Evolutionary conservation across 2,329 filamentous ascomycete genomes (phyloP), one percentile per base, ranked within the genome.

Genomic region (Xylaria sp.): DNA sequence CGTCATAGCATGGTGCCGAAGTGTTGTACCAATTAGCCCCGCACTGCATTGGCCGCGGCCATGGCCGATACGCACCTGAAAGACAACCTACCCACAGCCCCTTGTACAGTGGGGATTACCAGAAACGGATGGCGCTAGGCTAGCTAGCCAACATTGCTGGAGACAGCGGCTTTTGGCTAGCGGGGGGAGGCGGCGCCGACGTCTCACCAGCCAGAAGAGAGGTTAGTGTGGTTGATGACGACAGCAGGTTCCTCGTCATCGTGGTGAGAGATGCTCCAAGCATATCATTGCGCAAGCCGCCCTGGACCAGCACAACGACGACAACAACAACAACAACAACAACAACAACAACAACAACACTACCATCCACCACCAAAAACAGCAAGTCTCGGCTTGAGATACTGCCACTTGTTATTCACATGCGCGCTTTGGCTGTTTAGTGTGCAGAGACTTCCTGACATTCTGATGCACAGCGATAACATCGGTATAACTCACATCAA

Each of bases 321-420:
- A 10, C 55, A 44, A 44, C 65, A 53, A 59, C 29, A 16, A 27
- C 32, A 13, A 51, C n/a, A n/a, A 55, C 47, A 64, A 54, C 64
- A 37, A 65, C 27, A 42, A 5, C 55, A 40, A 40, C 64, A 53
- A 59, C 29, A 16, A 27, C 32, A 13, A 51, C n/a, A n/a, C n/a
- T n/a, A n/a, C n/a, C n/a, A n/a, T n/a, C n/a, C n/a, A n/a, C n/a
- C n/a, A 35, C 6, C 32, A 9, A 6, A 35, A 35, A 35, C 32
- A 35, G 10, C 32, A 35, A 35, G 32, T 13, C 23, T 8, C 25
- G 21, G 60, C 47, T 58, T 29, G 53, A 61, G 69, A 69, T 55
- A 62, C 62, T 44, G 60, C 66, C 69, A 69, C 66, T 69, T 70
- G 69, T 65, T 66, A 66, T 42, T 21, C 50, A n/a, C 54, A 60